Conservation (phyloP, 1,284 basidiomycete genomes). For the Boletus hoseneyae region DNA sequence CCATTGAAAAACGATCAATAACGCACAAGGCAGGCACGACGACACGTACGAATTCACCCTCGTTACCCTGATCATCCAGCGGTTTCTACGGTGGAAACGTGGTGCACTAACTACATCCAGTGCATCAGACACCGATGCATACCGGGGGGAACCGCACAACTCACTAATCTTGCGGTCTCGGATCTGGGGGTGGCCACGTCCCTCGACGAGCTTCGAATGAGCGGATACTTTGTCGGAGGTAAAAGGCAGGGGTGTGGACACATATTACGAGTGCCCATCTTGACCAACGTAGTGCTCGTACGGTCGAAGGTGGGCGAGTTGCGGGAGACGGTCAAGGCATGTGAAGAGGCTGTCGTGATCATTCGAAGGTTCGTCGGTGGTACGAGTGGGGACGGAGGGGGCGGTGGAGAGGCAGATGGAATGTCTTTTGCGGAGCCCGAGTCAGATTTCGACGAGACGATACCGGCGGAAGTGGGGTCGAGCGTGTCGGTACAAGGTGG, state of each 20-base stretch:
- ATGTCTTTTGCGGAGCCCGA: constrained; percentile 2
- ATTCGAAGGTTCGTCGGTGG: constrained; percentile 31
- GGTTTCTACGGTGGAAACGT: constrained; percentile 16
- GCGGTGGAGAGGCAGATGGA: neutral
- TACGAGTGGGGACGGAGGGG: constrained; percentile 42
- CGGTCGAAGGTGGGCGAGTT: constrained; percentile 83
- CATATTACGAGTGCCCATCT: constrained; percentile 74
- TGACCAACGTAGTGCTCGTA: constrained; percentile 86
- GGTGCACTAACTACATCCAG: constrained; percentile 10
- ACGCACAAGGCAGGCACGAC: neutral
- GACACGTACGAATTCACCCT: constrained; percentile 1
- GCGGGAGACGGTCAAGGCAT: constrained; percentile 30
- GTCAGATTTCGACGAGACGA: constrained; percentile 16
- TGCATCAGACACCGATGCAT: neutral
- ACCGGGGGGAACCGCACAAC: constrained; percentile 7
- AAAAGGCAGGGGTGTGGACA: constrained; percentile 41
- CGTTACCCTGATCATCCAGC: constrained; percentile 12
- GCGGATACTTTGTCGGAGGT: constrained; percentile 13
- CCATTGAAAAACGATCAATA: neutral
- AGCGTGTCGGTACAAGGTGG: constrained; percentile 41
- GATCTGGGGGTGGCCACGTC: constrained; percentile 9
- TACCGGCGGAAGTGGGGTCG: constrained; percentile 41
- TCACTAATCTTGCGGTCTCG: constrained; percentile 11
- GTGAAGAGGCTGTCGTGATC: constrained; percentile 22
- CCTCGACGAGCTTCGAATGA: constrained; percentile 9